Evolutionary conservation across 345 rosid species (phyloP), one percentile per base, ranked within the genome.

Genomic region (Ceriops zippeliana): DNA sequence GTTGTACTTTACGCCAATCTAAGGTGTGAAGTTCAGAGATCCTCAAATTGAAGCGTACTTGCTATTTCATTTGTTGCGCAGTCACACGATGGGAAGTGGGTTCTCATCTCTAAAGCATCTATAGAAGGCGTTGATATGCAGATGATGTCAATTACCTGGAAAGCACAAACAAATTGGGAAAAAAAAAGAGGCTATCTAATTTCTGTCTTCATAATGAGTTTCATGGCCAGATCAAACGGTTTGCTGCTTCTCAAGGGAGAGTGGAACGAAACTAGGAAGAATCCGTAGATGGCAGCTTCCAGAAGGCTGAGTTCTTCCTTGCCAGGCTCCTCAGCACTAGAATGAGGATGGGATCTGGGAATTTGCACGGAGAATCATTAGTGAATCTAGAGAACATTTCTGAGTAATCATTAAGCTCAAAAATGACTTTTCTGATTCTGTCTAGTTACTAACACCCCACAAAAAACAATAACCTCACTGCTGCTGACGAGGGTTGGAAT

Each of bases 401-500:
- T 42, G 49, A 3, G 49, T 42, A 13, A 42, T 16, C 17, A 42
- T 13, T 15, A 42, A 42, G 49, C 16, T 38, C 1, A 38, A 38
- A 38, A 38, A 9, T 9, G 47, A 38, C 47, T 38, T 10, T 38
- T 38, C 16, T 38, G 17, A 42, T 13, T 42, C 49, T 42, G 49
- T 42, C 49, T 42, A 13, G 19, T 15, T 11, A 42, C 15, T 13
- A 42, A 13, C 15, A 13, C 49, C 5, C 13, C 49, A 13, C 49
- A 3, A 42, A 13, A 3, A 13, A 0, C 49, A 42, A 13, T 13
- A 13, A 42, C 49, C 49, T 42, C 28, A 24, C 59, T 24, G 30
- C 82, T 79, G 32, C 61, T 68, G 76, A 52, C 75, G 68, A 30
- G 69, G 66, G 56, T 32, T 64, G n/a, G 69, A 70, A 62, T 62